Base-by-base conservation (phyloP, 75 land plant genomes). In the Pseudotsuga menziesii region DNA sequence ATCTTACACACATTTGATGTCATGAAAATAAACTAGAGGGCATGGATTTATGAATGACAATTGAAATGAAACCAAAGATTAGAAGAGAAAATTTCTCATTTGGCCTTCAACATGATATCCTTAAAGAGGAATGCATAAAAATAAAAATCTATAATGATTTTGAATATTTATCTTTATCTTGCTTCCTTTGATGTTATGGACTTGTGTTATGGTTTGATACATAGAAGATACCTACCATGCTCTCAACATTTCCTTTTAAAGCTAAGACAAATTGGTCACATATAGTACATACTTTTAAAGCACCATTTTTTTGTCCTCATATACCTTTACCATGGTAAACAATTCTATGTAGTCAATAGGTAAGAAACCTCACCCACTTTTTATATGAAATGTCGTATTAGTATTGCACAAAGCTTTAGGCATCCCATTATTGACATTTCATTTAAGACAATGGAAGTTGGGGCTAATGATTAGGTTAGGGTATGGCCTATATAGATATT, bases 181-280 rank as follows among this genome's bases (percentile, higher is more conserved):
- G 70, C 66, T 27, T 59, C 3, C 48, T 86, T 13, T 86, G 86
- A n/a, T n/a, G n/a, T n/a, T n/a, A 92, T 81, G 99, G 99, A 56
- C 58, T 94, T 56, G 93, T 97, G 11, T 67, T 94, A 54, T 97
- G 99, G 99, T 97, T 97, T 82, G 99, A 97, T 73, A 78, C 57
- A 95, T 84, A 85, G 78, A 98, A 92, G 78, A 86, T 29, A 41
- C 87, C 93, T 11, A 82, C 79, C 5, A 22, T 78, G 25, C 79
- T 97, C 16, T 87, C 98, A 23, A 92, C 97, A 26, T 97, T 95
- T 2, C 99, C 99, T 11, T 88, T 83, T 78, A 67, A 78, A 19
- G 89, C 91, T 3, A 89, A 83, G 73, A 94, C 99, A 16, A 97
- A 97, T 72, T 97, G 99, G 97, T 86, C 87, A 3, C 99, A 97